Conservation (phyloP, 164 flowering plant genomes). For the Amborella trichopoda region DNA sequence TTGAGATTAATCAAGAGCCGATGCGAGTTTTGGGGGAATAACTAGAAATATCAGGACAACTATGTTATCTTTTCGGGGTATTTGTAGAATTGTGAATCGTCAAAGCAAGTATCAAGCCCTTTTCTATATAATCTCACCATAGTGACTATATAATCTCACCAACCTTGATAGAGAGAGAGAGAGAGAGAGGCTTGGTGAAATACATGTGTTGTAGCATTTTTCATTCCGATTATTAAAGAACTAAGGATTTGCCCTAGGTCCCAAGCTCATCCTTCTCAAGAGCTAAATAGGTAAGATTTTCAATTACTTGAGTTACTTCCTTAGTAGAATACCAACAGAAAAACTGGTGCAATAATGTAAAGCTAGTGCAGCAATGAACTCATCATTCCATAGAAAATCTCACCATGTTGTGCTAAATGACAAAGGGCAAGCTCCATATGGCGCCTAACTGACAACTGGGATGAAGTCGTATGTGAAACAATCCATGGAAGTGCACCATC, state of each 20-base stretch:
- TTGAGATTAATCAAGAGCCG: not conserved
- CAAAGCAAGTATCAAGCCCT: not conserved
- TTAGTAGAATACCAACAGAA: too few relatives aligned
- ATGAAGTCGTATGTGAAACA: conserved; percentile 34
- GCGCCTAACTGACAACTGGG: conserved; percentile 49
- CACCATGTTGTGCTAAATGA: conserved; percentile 90
- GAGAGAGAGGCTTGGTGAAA: not conserved
- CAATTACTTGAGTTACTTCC: too few relatives aligned
- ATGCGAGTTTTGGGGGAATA: not conserved
- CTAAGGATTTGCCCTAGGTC: not conserved
- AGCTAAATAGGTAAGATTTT: too few relatives aligned
- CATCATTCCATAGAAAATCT: too few relatives aligned
- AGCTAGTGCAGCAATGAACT: too few relatives aligned
- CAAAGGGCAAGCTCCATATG: conserved; percentile 90
- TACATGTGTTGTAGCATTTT: not conserved
- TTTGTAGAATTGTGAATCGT: not conserved
- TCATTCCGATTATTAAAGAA: not conserved
- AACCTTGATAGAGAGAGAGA: not conserved
- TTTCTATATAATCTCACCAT: not conserved
- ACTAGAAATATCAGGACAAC: not conserved
- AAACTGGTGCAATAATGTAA: too few relatives aligned
- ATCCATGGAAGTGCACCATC: conserved; percentile 72
- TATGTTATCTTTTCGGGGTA: not conserved
- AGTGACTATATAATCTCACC: not conserved
- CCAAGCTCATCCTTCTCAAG: not conserved